Evolutionary conservation across 176 grass and related monocot species (phyloP), one percentile per base, ranked within the genome.

Genomic region (Avena insularis): DNA sequence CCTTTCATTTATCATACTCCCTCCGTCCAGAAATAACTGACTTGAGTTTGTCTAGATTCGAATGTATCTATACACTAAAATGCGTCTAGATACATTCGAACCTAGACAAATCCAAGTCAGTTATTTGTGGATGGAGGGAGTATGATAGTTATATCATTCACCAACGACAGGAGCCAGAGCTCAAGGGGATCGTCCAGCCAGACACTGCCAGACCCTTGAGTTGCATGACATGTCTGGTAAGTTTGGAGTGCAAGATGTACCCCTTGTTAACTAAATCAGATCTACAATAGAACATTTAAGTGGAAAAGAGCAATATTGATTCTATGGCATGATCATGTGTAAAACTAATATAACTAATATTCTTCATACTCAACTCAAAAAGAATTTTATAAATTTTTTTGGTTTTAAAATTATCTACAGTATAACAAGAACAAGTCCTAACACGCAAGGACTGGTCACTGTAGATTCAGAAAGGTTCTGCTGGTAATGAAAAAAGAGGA

Each of bases 211-310:
- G 63, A 66, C 63, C 63, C 63, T 12, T 66, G 63, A 33, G 63
- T 8, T 66, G 63, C 27, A 66, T 66, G 8, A 31, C 54, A 53
- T 31, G 4, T 71, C 77, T 63, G 80, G 40, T 43, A 48, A 1
- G 1, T 65, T 70, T 61, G 62, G 63, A 82, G 61, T 56, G 54
- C 15, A 86, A 78, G 55, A 82, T 63, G 59, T 70, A 61, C 11
- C 11, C 48, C 20, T 5, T 78, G 38, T 86, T 78, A 27, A 53
- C 49, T 65, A 46, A 79, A 23, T 78, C 55, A 62, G 78, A 78
- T 23, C 59, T 75, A 27, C 67, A 69, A 20, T 33, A 57, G 33
- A 60, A 68, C 12, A 67, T 21, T 27, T 56, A 57, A 81, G 40
- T 12, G 65, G 21, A 17, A 17, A 78, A 85, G 20, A 53, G 33